These are phyloP conservation scores for Kluyveromyces wickerhamii DNA, from an alignment of 805 yeast species.

Conservation along the genomic window DNA sequence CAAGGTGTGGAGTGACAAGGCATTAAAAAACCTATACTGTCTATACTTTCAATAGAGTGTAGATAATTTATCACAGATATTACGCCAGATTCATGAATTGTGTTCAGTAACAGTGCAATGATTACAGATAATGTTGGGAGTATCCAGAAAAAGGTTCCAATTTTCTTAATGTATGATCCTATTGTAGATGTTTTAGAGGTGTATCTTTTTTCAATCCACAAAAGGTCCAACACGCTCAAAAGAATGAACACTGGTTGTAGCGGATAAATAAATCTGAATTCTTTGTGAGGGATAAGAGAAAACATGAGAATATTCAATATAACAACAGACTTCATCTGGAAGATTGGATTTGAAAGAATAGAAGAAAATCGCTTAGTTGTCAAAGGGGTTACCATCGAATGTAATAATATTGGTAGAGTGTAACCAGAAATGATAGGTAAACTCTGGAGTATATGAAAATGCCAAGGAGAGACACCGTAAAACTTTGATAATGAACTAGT, in stretches of 20 bases:
- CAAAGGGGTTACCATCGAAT: constrained; percentile 31
- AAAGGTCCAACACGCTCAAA: constrained; percentile 39
- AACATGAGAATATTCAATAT: constrained; percentile 44
- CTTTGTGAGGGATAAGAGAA: constrained; percentile 75
- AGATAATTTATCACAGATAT: constrained; percentile 55
- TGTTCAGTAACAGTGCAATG: constrained; percentile 40
- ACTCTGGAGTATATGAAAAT: constrained; percentile 77
- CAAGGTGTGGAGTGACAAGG: constrained; percentile 98
- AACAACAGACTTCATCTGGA: constrained; percentile 28
- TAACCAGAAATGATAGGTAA: constrained; percentile 68
- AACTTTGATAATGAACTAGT: constrained; percentile 63
- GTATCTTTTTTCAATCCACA: not conserved
- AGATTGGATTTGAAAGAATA: constrained; percentile 8
- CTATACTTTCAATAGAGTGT: constrained; percentile 33
- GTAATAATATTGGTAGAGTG: constrained; percentile 52
- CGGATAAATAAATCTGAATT: constrained; percentile 82
- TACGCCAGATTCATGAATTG: constrained; percentile 82
- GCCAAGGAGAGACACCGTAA: constrained; percentile 80
- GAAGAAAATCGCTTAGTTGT: constrained; percentile 7
- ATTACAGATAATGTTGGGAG: constrained; percentile 16
- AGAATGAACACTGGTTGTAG: constrained; percentile 65
- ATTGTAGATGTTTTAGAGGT: not conserved
- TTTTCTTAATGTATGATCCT: no score
- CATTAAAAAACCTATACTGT: constrained; percentile 70
- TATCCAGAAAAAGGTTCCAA: no score